These are phyloP conservation scores for Penicillium rolfsii DNA, from an alignment of 2,329 filamentous ascomycete species.

Conservation along the genomic window DNA sequence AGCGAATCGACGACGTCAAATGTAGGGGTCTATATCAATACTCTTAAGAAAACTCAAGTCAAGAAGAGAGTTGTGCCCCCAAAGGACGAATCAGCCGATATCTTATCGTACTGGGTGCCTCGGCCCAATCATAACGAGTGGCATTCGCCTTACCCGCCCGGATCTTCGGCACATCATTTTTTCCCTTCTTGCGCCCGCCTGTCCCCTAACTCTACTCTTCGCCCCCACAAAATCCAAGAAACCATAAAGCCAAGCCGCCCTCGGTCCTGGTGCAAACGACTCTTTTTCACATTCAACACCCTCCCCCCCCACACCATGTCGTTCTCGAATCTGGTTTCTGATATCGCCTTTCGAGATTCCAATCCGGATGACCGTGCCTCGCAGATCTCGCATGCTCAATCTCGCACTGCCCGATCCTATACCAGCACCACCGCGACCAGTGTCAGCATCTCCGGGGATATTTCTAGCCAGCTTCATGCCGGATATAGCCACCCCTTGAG, in stretches of 20 bases:
- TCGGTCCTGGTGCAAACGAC: background rate
- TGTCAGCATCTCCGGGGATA: conserved; percentile 63
- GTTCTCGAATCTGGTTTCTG: conserved; percentile 55
- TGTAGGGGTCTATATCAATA: too few species aligned
- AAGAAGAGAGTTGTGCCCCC: too few species aligned
- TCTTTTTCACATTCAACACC: background rate
- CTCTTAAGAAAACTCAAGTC: too few species aligned
- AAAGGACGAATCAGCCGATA: too few species aligned
- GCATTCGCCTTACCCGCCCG: conserved; percentile 16
- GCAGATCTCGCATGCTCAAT: conserved; percentile 46
- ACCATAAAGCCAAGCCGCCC: background rate
- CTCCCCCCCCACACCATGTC: conserved; percentile 44
- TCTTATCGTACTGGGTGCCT: too few species aligned
- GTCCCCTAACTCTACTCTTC: background rate
- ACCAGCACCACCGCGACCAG: conserved; percentile 54
- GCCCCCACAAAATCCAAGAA: background rate
- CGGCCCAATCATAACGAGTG: conserved; percentile 15
- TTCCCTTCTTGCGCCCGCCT: background rate
- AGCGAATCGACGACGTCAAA: too few species aligned
- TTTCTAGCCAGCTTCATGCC: conserved; percentile 80
- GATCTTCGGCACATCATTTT: background rate
- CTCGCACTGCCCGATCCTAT: conserved; percentile 49
- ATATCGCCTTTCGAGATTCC: conserved; percentile 51
- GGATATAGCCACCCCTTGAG: conserved; percentile 81
- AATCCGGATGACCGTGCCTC: conserved; percentile 49